Evolutionary conservation across 2,329 filamentous ascomycete species (phyloP), one percentile per base, ranked within the genome.

Genomic region (Colletotrichum spinosum): DNA sequence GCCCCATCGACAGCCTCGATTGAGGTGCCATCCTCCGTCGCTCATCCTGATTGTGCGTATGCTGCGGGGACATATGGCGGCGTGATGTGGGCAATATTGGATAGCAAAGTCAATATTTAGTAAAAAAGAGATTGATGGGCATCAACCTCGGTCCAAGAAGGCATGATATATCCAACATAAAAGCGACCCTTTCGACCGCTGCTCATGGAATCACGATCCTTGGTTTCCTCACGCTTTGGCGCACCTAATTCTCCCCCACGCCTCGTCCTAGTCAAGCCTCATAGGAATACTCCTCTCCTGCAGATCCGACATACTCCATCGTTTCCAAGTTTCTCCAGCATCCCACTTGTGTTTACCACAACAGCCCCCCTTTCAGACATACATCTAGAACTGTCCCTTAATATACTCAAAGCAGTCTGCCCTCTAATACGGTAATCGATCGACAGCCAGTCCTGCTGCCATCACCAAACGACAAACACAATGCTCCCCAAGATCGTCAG

Each of bases 401-500:
- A 35, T 42, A 15, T 34, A 48, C 37, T 25, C 25, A 25, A 25
- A 25, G 37, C n/a, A 10, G n/a, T 15, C 35, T 35, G 34, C 35
- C 2, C 15, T 56, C 54, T 33, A 49, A 44, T 33, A 49, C 25
- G 25, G 25, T 25, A 25, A 4, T 17, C 44, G 48, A 53, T 64
- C 54, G 48, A 42, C 61, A 64, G 44, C 12, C 42, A 48, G 54
- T 53, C 35, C 53, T 6, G 41, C 34, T 34, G 8, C 42, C 38
- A 60, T 37, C 41, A 46, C 41, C 44, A 17, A 38, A 33, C 48
- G 38, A 45, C 38, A 42, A 42, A 12, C 13, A 33, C 15, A 11
- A 55, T 64, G 61, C 38, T 54, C 38, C 46, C 46, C 46, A 60
- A 64, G 44, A 60, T 64, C 38, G 44, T 17, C 37, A 37, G 33